A percentile compares a stretch with the other conserved stretches of the same genome.
phyloP scores from a whole-genome alignment of 2,329 filamentous ascomycete species.

The Aphanocladium album region DNA sequence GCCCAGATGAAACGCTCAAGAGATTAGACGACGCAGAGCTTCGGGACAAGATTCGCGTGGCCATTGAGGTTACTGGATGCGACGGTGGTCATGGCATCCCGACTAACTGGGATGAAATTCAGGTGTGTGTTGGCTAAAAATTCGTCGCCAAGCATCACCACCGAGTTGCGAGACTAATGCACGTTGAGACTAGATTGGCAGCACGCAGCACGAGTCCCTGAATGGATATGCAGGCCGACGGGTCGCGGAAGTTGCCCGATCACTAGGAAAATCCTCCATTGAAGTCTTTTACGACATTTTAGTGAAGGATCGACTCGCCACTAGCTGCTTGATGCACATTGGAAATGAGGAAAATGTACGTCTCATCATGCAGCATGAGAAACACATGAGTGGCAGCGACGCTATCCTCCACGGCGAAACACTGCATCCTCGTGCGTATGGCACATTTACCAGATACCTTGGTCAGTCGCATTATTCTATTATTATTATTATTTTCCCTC shows the following conservation, averaged over 20 bases:
- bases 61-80: slow-evolving; percentile 20
- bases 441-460: slow-evolving; percentile 21
- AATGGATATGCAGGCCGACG: slow-evolving; percentile 17
- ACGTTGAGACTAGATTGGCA: slow-evolving; percentile 13
- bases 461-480: slow-evolving; percentile 11
- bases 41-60: slow-evolving; percentile 20
- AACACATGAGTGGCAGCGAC: slow-evolving; percentile 22
- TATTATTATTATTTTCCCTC: background rate
- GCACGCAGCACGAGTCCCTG: slow-evolving; percentile 13
- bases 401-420: slow-evolving; percentile 21
- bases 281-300: slow-evolving; percentile 21
- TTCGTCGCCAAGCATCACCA: background rate
- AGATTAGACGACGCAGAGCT: slow-evolving; percentile 16
- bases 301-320: slow-evolving; percentile 19
- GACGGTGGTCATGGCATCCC: slow-evolving; percentile 23
- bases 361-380: slow-evolving; percentile 22
- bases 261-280: slow-evolving; percentile 12
- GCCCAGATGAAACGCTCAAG: slow-evolving; percentile 18
- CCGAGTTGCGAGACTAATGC: background rate
- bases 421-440: slow-evolving; percentile 21
- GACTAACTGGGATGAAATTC: slow-evolving; percentile 23
- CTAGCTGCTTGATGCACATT: slow-evolving; percentile 21
- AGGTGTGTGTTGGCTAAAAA: slow-evolving; percentile 11
- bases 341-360: slow-evolving; percentile 22
- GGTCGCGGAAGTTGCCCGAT: slow-evolving; percentile 18